Conservation (phyloP, 2,329 filamentous ascomycete genomes). For the Calcarisporium arbuscula region DNA sequence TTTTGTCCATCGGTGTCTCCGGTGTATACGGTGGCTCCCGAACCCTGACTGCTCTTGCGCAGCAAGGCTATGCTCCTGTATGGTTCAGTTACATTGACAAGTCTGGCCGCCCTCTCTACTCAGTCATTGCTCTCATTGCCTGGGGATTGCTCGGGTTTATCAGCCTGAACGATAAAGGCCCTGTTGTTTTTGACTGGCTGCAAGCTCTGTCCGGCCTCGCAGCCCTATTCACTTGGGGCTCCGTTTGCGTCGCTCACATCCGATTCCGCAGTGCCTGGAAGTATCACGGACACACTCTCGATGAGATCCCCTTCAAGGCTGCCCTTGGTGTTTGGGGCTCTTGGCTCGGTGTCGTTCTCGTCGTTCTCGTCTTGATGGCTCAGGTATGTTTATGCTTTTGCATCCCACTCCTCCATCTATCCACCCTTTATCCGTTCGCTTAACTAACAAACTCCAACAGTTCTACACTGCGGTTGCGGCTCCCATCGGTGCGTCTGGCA, state of each 20-base stretch:
- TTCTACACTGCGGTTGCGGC: slow-evolving; percentile 44
- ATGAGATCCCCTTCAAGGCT: slow-evolving; percentile 21
- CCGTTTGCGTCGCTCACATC: slow-evolving; percentile 58
- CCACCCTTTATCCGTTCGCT: not conserved
- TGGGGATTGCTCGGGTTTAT: slow-evolving; percentile 41
- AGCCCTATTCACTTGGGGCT: slow-evolving; percentile 59
- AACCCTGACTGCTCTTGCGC: slow-evolving; percentile 44
- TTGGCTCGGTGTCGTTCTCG: slow-evolving; percentile 54
- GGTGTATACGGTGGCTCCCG: slow-evolving; percentile 46
- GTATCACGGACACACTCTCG: slow-evolving; percentile 51
- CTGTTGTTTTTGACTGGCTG: slow-evolving; percentile 54
- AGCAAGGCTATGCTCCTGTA: slow-evolving; percentile 44
- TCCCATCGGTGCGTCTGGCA: slow-evolving; percentile 21
- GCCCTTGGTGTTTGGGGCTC: slow-evolving; percentile 53
- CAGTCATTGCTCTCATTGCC: slow-evolving; percentile 33
- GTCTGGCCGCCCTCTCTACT: slow-evolving; percentile 40
- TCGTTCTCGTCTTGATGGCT: slow-evolving; percentile 48
- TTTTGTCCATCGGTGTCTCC: slow-evolving; percentile 46
- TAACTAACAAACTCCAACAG: slow-evolving; percentile 18
- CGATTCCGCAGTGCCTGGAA: slow-evolving; percentile 57
- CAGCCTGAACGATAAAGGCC: slow-evolving; percentile 34
- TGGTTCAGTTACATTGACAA: slow-evolving; percentile 45
- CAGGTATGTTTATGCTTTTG: slow-evolving; percentile 31
- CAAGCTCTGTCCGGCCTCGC: slow-evolving; percentile 54
- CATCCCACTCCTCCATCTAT: not conserved